Evolutionary conservation across 2,329 filamentous ascomycete genomes (phyloP), one percentile per base, ranked within the genome.

Genomic region (Arthrobotrys entomopaga): DNA sequence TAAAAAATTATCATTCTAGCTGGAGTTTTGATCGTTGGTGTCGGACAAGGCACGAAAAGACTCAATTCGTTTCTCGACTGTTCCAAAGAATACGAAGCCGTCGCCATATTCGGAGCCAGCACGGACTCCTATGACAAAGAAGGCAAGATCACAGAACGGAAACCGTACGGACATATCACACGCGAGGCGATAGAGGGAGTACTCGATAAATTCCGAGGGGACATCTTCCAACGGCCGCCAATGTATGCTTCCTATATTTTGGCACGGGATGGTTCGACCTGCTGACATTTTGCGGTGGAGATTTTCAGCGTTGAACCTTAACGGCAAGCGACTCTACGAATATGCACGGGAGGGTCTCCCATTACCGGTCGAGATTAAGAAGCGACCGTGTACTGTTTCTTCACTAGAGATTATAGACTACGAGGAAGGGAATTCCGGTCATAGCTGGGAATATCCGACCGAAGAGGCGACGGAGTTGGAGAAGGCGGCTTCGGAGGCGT

Each of bases 261-360:
- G 1, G 42, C 1, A n/a, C 8, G 13, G 3, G 1, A 3, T 46
- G 13, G 42, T 46, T 46, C 42, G 11, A 46, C 6, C 13, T 46
- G 42, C 42, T 46, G 16, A 46, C 42, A 5, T 34, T 34, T 46
- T 4, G 42, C 13, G 16, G 42, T n/a, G 42, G 13, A 78, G 77
- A 48, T 99, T 93, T 82, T 97, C 92, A 29, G 95, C 95, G 8
- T 85, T 98, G 75, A 93, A 94, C 81, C 92, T 97, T 81, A 88
- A 97, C 77, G 95, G 95, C 1, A 97, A 97, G 84, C 91, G 92
- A 38, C 85, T 97, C 56, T 99, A 99, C 81, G 93, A 99, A 82
- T 98, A 98, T 82, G 95, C 95, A 19, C 87, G 95, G 56, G 92
- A 93, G 81, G 95, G 95, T 15, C 92, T 90, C 79, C 88, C 91